phyloP scores from a whole-genome alignment of 331 rosid genomes.

The Pyracantha coccinea region DNA sequence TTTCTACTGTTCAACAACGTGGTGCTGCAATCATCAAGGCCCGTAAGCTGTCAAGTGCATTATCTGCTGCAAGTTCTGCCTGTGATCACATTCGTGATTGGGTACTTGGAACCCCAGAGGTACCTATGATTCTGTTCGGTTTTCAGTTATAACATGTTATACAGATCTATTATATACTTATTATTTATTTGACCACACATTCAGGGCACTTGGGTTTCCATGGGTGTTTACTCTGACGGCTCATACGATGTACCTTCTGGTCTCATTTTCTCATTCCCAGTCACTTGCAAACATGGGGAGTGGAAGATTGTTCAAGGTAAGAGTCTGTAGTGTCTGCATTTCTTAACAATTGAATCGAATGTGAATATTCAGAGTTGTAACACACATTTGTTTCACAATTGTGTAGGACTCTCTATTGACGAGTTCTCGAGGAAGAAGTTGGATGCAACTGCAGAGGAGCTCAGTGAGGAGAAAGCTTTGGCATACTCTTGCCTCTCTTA shows the following conservation, averaged over 20 bases:
- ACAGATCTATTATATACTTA: background rate
- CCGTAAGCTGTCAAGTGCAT: slow-evolving; percentile 79
- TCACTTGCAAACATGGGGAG: slow-evolving; percentile 64
- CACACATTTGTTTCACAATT: background rate
- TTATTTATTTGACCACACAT: background rate
- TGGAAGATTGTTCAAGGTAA: slow-evolving; percentile 89
- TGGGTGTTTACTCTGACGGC: slow-evolving; percentile 92
- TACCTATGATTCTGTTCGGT: slow-evolving; percentile 12
- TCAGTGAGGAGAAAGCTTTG: slow-evolving; percentile 80
- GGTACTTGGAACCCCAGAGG: slow-evolving; percentile 95
- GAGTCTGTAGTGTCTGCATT: background rate
- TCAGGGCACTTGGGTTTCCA: slow-evolving; percentile 84
- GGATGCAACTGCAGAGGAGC: slow-evolving; percentile 77
- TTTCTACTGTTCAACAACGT: slow-evolving; percentile 83
- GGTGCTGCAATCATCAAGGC: slow-evolving; percentile 97
- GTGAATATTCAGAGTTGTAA: background rate
- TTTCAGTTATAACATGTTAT: background rate
- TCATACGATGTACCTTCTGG: slow-evolving; percentile 93
- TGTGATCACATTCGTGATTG: slow-evolving; percentile 95
- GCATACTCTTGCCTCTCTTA: slow-evolving; percentile 90
- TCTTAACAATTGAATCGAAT: background rate
- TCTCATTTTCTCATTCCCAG: slow-evolving; percentile 83
- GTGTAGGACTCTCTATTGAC: slow-evolving; percentile 63
- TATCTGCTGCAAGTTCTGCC: slow-evolving; percentile 89
- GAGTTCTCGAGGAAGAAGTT: slow-evolving; percentile 89